A percentile compares a stretch with the other conserved stretches of the same genome.
phyloP scores from a whole-genome alignment of 2,329 filamentous ascomycete genomes.

The Trichoderma cornu-damae region DNA sequence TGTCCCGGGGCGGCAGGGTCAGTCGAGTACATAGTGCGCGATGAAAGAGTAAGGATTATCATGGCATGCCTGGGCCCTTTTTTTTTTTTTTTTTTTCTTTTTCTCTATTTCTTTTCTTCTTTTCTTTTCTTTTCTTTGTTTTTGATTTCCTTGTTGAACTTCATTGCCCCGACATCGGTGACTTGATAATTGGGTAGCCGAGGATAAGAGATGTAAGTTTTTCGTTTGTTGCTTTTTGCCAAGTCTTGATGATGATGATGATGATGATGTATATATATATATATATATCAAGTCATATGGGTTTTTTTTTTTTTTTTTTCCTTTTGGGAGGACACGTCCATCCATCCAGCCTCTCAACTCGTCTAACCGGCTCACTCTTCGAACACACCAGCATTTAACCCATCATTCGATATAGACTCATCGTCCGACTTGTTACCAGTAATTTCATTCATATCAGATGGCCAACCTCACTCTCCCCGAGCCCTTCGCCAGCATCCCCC shows the following conservation, averaged over 20 bases:
- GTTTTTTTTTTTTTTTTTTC: no score
- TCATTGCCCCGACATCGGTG: slow-evolving; percentile 8
- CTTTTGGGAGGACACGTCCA: no score
- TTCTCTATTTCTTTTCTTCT: no score
- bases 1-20: no score
- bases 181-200: background rate
- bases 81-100: no score
- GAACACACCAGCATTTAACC: no score
- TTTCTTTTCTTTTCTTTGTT: no score
- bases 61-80: no score
- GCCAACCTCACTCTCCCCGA: slow-evolving; percentile 46
- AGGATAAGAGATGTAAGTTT: background rate
- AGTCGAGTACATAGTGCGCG: no score
- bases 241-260: background rate
- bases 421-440: no score
- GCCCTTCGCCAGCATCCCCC: slow-evolving; percentile 59
- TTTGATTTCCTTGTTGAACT: background rate
- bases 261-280: no score
- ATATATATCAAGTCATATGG: slow-evolving; percentile 11
- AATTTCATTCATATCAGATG: slow-evolving; percentile 27
- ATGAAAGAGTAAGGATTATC: background rate
- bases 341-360: background rate
- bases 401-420: no score
- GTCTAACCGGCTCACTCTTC: background rate
- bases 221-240: background rate